phyloP scores from a whole-genome alignment of 1,139 yeast genomes.

The Debaryomycetaceae sp. region DNA sequence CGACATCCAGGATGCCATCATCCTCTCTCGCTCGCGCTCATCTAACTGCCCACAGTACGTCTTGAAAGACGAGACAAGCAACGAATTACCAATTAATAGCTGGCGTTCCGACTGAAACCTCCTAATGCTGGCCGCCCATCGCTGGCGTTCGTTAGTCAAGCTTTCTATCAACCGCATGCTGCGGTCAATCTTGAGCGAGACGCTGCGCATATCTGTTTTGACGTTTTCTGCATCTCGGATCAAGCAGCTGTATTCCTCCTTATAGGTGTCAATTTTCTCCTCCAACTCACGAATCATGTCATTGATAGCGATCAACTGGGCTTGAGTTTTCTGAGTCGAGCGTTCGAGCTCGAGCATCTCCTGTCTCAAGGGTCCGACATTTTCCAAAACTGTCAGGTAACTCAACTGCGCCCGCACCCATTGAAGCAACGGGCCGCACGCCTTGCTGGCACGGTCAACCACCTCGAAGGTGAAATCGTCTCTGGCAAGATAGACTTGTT shows the following conservation, averaged over 20 bases:
- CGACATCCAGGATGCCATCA: constrained; percentile 38
- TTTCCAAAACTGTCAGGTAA: constrained; percentile 65
- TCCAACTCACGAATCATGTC: constrained; percentile 79
- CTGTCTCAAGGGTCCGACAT: constrained; percentile 67
- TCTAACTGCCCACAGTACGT: constrained; percentile 63
- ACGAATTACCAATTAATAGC: constrained; percentile 58
- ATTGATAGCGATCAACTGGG: constrained; percentile 69
- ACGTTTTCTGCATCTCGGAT: constrained; percentile 78
- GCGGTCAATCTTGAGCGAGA: constrained; percentile 57
- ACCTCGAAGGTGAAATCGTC: constrained; percentile 67
- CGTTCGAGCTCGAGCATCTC: constrained; percentile 62
- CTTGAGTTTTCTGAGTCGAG: constrained; percentile 57
- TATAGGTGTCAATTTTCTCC: constrained; percentile 61
- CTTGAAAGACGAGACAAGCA: constrained; percentile 58
- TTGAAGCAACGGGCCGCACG: constrained; percentile 86
- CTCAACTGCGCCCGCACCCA: constrained; percentile 89
- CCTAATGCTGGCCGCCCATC: constrained; percentile 66
- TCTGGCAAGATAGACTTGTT: constrained; percentile 53
- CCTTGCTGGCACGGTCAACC: constrained; percentile 87
- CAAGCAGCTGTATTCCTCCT: constrained; percentile 62
- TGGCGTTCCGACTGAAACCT: constrained; percentile 46
- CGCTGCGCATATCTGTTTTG: constrained; percentile 63
- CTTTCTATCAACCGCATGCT: constrained; percentile 62
- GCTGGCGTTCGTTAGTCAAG: constrained; percentile 60
- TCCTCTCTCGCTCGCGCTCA: constrained; percentile 41